phyloP scores from a whole-genome alignment of 1,284 basidiomycete species.

The Rhodotorula sp. region DNA sequence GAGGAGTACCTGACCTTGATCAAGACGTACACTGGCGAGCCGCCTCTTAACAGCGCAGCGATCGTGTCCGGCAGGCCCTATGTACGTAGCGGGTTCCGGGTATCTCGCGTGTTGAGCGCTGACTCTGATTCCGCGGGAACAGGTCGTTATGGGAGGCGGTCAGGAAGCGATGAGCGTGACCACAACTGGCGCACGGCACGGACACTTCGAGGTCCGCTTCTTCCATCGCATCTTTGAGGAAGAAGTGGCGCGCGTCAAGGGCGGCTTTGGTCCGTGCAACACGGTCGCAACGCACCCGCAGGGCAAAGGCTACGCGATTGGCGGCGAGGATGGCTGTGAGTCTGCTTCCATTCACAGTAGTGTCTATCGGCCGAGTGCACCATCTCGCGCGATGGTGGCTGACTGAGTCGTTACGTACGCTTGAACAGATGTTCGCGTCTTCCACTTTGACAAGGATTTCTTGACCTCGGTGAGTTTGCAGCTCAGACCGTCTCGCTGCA shows the following conservation, averaged over 20 bases:
- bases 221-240: conserved; percentile 99
- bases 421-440: too few relatives aligned
- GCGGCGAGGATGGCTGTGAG: conserved; percentile 76
- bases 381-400: too few relatives aligned
- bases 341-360: conserved; percentile 58
- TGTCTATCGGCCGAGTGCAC: background rate
- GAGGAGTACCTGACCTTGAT: conserved; percentile 70
- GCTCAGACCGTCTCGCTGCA: too few relatives aligned
- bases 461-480: too few relatives aligned
- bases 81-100: conserved; percentile 58
- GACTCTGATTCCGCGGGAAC: background rate
- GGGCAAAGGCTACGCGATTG: conserved; percentile 86
- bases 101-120: too few relatives aligned
- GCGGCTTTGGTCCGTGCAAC: conserved; percentile 95
- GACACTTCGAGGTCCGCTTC: conserved; percentile 97
- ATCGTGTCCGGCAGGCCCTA: conserved; percentile 76
- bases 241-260: conserved; percentile 94
- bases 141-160: conserved; percentile 90
- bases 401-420: too few relatives aligned
- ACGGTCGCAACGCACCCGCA: conserved; percentile 93
- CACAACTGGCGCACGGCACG: conserved; percentile 86
- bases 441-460: too few relatives aligned
- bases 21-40: conserved; percentile 91
- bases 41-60: conserved; percentile 91
- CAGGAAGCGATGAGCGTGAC: conserved; percentile 98